Conservation (phyloP, 139 green algal genomes). For the Edaphochlamys debaryana region DNA sequence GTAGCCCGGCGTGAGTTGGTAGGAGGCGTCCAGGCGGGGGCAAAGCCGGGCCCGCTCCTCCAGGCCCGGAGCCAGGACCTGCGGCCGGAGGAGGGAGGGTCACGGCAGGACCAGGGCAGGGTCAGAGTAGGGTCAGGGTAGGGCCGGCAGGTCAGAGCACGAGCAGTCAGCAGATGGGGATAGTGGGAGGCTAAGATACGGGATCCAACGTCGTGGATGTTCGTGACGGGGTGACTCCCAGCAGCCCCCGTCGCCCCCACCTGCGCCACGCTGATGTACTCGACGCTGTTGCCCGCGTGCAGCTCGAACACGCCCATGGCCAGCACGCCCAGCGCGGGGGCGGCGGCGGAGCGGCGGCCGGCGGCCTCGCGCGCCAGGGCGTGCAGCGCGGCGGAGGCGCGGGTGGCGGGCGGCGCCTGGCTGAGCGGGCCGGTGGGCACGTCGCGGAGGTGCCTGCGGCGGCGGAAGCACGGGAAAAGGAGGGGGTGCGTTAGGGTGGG, state of each 20-base stretch:
- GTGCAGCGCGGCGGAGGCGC: slow-evolving; percentile 16
- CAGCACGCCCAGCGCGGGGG: background rate
- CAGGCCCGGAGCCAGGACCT: slow-evolving; percentile 60
- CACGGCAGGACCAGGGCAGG: no score
- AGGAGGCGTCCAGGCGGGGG: slow-evolving; percentile 16
- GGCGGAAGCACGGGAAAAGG: no score
- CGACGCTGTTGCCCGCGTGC: background rate
- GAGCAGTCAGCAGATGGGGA: no score
- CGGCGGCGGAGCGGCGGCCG: background rate
- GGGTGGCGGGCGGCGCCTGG: slow-evolving; percentile 21
- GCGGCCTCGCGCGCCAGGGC: background rate
- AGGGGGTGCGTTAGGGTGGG: no score
- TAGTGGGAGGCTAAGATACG: no score
- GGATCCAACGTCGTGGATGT: no score
- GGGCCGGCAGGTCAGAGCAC: no score
- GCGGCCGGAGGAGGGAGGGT: no score
- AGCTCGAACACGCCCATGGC: slow-evolving; percentile 68
- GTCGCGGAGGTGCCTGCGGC: slow-evolving; percentile 32
- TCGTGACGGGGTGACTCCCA: no score
- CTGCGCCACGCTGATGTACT: slow-evolving; percentile 60
- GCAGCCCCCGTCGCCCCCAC: slow-evolving; percentile 33
- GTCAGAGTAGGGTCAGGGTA: no score
- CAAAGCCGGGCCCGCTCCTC: slow-evolving; percentile 63
- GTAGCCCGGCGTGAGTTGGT: slow-evolving; percentile 64
- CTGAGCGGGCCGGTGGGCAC: background rate